These are phyloP conservation scores for Citrullus mucosospermus DNA, from an alignment of 306 rosid species.

Conservation along the genomic window DNA sequence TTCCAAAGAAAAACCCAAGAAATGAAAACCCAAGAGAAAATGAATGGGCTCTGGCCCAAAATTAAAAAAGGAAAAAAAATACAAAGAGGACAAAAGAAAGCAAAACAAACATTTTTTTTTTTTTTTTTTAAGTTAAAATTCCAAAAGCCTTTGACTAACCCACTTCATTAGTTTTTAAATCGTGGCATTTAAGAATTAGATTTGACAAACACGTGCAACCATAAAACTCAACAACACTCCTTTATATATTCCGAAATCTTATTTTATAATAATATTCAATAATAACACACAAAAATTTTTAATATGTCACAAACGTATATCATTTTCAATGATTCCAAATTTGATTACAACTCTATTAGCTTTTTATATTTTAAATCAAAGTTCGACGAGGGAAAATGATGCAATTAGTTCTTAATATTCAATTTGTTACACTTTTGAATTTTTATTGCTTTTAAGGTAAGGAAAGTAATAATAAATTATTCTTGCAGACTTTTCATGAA, in stretches of 20 bases:
- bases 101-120: no score
- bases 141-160: background rate
- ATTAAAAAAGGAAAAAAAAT: no score
- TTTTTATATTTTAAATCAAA: background rate
- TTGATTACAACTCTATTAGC: background rate
- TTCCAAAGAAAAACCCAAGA: no score
- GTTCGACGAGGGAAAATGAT: background rate
- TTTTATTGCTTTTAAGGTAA: background rate
- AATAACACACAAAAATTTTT: no score
- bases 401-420: background rate
- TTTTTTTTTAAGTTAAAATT: no score
- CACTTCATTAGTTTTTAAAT: background rate
- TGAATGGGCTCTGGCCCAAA: no score
- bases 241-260: background rate
- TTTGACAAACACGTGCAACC: background rate
- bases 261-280: background rate
- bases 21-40: no score
- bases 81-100: no score
- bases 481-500: background rate
- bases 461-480: background rate
- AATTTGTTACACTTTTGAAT: background rate
- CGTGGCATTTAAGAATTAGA: background rate
- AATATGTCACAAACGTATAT: background rate
- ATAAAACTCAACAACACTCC: background rate
- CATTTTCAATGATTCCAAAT: background rate